These are phyloP conservation scores for Russula sp. DNA, from an alignment of 768 basidiomycete species.

Conservation along the genomic window DNA sequence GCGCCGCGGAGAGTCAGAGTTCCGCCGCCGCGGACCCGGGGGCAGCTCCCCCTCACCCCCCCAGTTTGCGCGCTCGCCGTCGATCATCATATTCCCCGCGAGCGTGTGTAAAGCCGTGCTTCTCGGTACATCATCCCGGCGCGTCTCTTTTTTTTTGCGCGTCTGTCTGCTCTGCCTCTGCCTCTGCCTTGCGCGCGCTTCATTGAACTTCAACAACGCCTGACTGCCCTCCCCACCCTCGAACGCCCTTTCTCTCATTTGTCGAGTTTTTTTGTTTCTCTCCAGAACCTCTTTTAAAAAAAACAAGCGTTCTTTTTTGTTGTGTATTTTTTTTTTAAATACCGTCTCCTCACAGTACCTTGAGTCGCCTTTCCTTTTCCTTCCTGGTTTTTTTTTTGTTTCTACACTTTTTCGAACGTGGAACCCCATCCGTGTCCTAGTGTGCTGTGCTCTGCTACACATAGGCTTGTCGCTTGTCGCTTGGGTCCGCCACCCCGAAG, in stretches of 20 bases:
- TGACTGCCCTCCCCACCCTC: too few species aligned
- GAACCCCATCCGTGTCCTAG: too few species aligned
- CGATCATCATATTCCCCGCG: conserved; percentile 14
- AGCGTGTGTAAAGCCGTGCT: conserved; percentile 12
- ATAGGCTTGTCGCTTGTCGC: too few species aligned
- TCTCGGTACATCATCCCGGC: conserved; percentile 14
- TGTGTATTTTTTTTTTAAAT: too few species aligned
- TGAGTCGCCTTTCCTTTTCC: background rate
- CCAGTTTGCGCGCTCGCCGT: conserved; percentile 19
- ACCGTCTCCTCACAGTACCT: too few species aligned
- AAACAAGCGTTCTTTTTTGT: too few species aligned
- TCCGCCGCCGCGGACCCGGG: conserved; percentile 17
- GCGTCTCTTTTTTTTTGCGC: background rate
- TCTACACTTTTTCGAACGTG: background rate
- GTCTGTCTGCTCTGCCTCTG: background rate
- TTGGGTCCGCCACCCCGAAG: too few species aligned
- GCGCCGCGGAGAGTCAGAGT: conserved; percentile 14
- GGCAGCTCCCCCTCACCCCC: background rate
- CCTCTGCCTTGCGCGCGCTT: background rate
- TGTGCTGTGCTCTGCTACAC: too few species aligned
- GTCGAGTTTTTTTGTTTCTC: background rate
- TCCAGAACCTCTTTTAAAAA: too few species aligned
- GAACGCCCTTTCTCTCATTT: background rate
- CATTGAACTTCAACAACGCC: background rate
- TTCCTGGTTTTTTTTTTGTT: background rate